phyloP scores from a whole-genome alignment of 768 basidiomycete species.

The Rhizopogon vinicolor region DNA sequence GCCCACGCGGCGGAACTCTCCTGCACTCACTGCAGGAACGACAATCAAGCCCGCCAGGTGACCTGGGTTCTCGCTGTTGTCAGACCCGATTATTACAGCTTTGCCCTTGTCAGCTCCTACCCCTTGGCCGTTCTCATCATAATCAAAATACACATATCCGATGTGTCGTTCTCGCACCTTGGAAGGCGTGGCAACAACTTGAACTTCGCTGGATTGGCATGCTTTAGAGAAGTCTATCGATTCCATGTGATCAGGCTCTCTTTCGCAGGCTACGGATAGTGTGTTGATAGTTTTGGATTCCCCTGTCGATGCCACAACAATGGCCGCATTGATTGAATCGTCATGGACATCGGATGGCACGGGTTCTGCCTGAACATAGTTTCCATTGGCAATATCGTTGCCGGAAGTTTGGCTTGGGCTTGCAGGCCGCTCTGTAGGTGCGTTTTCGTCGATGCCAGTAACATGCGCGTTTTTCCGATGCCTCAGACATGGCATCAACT shows the following conservation, averaged over 20 bases:
- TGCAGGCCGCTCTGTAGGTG: neutral
- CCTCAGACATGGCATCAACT: neutral
- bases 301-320: neutral
- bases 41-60: neutral
- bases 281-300: neutral
- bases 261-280: neutral
- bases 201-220: neutral
- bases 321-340: neutral
- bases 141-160: constrained; percentile 1
- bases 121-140: neutral
- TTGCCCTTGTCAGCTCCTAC: neutral
- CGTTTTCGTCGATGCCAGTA: neutral
- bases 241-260: neutral
- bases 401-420: too few species aligned
- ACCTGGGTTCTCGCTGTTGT: neutral
- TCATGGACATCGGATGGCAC: neutral
- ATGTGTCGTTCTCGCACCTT: neutral
- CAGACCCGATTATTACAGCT: neutral
- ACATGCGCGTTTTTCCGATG: neutral
- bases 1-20: neutral
- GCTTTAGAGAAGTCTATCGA: neutral
- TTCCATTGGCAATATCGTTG: neutral
- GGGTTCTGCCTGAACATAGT: neutral
- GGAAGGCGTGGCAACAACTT: neutral
- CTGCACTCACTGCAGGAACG: neutral